Percentiles rank a stretch among this genome's conserved stretches.
Conservation (phyloP, 2,329 filamentous ascomycete genomes). For the Alternaria triticimaculans region DNA sequence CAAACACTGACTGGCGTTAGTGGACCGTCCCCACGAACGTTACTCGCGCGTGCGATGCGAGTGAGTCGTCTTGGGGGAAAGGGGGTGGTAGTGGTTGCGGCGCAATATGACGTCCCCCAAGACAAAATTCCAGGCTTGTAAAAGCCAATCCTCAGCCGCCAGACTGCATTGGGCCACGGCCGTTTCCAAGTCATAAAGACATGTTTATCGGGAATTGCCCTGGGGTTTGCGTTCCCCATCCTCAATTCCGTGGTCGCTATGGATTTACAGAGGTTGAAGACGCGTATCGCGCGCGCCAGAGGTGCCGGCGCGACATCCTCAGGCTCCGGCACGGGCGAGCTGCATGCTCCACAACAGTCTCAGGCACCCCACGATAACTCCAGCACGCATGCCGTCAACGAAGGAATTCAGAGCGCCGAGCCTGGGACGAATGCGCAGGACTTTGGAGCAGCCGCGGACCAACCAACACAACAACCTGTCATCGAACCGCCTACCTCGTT, state of each 20-base stretch:
- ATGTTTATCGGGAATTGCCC: constrained; percentile 25
- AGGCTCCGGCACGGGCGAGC: constrained; percentile 33
- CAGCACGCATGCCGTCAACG: constrained; percentile 41
- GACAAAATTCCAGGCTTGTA: constrained; percentile 26
- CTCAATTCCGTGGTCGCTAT: constrained; percentile 25
- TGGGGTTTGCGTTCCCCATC: constrained; percentile 10
- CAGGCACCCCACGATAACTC: constrained; percentile 42
- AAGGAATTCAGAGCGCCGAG: constrained; percentile 36
- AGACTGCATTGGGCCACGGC: constrained; percentile 18
- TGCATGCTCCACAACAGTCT: constrained; percentile 38
- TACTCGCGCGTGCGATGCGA: neutral
- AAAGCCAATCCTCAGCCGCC: constrained; percentile 20
- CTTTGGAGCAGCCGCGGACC: constrained; percentile 33
- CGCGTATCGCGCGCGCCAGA: constrained; percentile 44
- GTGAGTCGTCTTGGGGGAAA: constrained; percentile 16
- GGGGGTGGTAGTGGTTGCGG: constrained; percentile 16
- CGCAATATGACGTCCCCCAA: constrained; percentile 33
- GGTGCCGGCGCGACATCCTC: constrained; percentile 37
- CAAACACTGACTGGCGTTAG: neutral
- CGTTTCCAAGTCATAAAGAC: constrained; percentile 25
- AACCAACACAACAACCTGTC: constrained; percentile 26
- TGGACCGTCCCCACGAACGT: neutral
- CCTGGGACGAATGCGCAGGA: constrained; percentile 43
- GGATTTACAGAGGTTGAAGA: constrained; percentile 45
- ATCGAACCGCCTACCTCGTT: constrained; percentile 44